Evolutionary conservation across 2,329 filamentous ascomycete species (phyloP).

Genomic region (Talaromyces sp.): DNA sequence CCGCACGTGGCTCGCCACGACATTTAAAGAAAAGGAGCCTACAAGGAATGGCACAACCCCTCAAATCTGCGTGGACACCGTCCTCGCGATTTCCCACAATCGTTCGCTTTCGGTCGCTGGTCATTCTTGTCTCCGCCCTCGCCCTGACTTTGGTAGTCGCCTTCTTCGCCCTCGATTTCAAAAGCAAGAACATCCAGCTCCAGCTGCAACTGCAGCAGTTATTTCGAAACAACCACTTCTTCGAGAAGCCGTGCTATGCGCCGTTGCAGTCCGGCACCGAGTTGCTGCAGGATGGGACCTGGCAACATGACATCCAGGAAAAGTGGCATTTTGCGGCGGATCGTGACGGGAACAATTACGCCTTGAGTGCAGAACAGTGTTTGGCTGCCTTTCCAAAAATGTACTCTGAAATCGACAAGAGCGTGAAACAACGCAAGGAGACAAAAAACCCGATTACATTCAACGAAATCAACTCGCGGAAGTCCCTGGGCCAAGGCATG

Average conservation of each 20-base stretch:
- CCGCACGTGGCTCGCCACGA: neutral
- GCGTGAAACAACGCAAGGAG: slow-evolving; percentile 16
- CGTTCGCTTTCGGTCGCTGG: slow-evolving; percentile 2
- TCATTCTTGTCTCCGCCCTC: slow-evolving; percentile 1
- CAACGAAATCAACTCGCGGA: slow-evolving; percentile 28
- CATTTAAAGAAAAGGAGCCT: neutral
- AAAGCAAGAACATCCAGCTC: slow-evolving; percentile 7
- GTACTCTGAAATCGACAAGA: slow-evolving; percentile 31
- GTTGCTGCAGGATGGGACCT: neutral
- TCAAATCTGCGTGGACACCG: slow-evolving; percentile 3
- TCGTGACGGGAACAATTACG: slow-evolving; percentile 32
- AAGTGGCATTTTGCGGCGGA: slow-evolving; percentile 28
- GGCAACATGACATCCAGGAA: neutral
- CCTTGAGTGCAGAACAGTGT: slow-evolving; percentile 30
- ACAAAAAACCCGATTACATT: slow-evolving; percentile 23
- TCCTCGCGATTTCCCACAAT: slow-evolving; percentile 3
- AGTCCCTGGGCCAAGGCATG: slow-evolving; percentile 28
- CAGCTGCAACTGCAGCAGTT: slow-evolving; percentile 9
- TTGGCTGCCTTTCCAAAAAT: slow-evolving; percentile 36
- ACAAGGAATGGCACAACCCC: slow-evolving; percentile 3
- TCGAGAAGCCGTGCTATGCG: slow-evolving; percentile 8
- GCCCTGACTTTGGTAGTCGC: neutral
- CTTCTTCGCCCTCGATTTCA: slow-evolving; percentile 5
- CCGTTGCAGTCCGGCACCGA: slow-evolving; percentile 2
- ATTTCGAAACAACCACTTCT: slow-evolving; percentile 9